Percentiles rank a stretch among this genome's conserved stretches.
These are phyloP conservation scores for Leishmania aethiopica DNA, from an alignment of 208 protist genomes.

Conservation along the genomic window DNA sequence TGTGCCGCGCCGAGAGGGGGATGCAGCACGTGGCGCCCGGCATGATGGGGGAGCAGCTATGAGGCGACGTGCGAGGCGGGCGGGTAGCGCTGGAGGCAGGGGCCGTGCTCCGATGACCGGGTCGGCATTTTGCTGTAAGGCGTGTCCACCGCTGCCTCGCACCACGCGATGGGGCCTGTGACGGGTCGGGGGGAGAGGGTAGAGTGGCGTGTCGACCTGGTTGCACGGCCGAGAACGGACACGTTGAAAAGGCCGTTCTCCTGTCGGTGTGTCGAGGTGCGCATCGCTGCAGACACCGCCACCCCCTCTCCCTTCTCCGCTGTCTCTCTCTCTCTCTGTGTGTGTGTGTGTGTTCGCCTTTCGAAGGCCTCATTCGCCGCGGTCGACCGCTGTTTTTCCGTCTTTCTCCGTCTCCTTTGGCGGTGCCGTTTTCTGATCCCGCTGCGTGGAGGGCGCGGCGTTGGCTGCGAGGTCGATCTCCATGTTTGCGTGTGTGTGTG, in stretches of 20 bases:
- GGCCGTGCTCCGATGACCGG: too few relatives aligned
- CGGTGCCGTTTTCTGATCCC: background rate
- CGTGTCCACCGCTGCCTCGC: too few relatives aligned
- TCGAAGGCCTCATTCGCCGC: background rate
- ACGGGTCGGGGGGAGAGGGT: too few relatives aligned
- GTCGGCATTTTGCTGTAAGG: too few relatives aligned
- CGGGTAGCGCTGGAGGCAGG: too few relatives aligned
- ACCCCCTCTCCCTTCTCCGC: background rate
- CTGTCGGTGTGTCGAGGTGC: background rate
- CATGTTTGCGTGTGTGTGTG: background rate
- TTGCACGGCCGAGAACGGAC: background rate
- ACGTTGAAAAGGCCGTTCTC: background rate
- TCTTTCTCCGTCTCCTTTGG: too few relatives aligned
- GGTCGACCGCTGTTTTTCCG: too few relatives aligned
- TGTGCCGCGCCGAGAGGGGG: too few relatives aligned
- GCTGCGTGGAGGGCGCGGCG: background rate
- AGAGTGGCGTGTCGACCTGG: background rate
- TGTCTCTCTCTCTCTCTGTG: background rate
- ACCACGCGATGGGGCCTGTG: background rate
- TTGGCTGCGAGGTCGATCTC: background rate
- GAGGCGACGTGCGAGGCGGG: too few relatives aligned
- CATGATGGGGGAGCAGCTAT: background rate
- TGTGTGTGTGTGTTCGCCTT: background rate
- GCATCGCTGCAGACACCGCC: too few relatives aligned
- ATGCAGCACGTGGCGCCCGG: background rate